Evolutionary conservation across 768 basidiomycete genomes (phyloP).

Genomic region (Phlegmacium glaucopus): DNA sequence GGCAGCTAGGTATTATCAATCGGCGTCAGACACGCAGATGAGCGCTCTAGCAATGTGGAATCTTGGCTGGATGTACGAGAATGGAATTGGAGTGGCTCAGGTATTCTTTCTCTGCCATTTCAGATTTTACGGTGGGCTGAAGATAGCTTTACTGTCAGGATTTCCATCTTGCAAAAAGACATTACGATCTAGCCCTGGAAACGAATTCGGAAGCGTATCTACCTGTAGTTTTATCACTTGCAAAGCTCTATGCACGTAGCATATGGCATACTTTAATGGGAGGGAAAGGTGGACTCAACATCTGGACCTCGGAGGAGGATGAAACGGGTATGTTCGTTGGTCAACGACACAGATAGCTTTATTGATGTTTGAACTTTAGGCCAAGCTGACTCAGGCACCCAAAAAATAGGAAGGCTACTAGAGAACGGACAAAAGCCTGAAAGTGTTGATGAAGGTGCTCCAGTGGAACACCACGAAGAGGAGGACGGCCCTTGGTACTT

Average conservation of each 20-base stretch:
- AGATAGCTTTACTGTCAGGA: conserved; percentile 47
- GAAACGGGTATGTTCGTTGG: conserved; percentile 29
- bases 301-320: conserved; percentile 63
- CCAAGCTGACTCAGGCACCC: conserved; percentile 14
- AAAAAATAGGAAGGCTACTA: conserved; percentile 35
- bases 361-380: neutral
- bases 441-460: conserved; percentile 19
- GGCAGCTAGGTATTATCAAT: conserved; percentile 91
- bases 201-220: conserved; percentile 88
- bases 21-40: conserved; percentile 87
- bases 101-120: conserved; percentile 29
- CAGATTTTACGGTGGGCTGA: no score
- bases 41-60: conserved; percentile 99
- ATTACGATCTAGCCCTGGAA: conserved; percentile 88
- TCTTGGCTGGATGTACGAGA: conserved; percentile 99
- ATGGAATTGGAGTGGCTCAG: conserved; percentile 88
- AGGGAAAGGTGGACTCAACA: conserved; percentile 60
- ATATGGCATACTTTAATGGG: conserved; percentile 80
- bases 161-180: conserved; percentile 93
- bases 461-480: conserved; percentile 39
- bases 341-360: neutral
- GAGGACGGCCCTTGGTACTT: conserved; percentile 79
- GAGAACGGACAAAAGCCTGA: conserved; percentile 33
- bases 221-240: conserved; percentile 78
- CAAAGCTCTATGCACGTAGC: conserved; percentile 79